These are phyloP conservation scores for Tagetes patula DNA, from an alignment of 129 eudicot species.

Conservation along the genomic window DNA sequence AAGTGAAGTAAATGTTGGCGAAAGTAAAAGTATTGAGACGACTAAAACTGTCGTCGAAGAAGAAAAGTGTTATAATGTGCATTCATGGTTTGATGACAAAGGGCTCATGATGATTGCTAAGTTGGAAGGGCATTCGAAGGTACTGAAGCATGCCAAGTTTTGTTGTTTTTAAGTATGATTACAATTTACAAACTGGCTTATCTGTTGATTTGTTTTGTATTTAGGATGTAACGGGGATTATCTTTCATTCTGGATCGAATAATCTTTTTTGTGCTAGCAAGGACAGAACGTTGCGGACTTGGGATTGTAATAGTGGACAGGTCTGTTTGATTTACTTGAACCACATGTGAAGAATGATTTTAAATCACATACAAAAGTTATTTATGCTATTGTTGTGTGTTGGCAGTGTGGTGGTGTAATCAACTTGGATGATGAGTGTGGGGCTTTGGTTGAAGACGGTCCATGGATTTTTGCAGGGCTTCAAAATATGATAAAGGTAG, in stretches of 20 bases:
- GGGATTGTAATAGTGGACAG: slow-evolving; percentile 81
- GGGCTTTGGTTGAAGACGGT: slow-evolving; percentile 56
- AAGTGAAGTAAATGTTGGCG: slow-evolving; percentile 7
- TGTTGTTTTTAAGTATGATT: not conserved
- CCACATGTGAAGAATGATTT: not conserved
- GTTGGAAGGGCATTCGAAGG: slow-evolving; percentile 68
- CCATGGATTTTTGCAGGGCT: slow-evolving; percentile 71
- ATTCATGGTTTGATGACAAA: slow-evolving; percentile 48
- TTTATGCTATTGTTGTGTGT: not conserved
- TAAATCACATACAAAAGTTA: not conserved
- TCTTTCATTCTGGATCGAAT: slow-evolving; percentile 52
- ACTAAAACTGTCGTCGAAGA: not conserved
- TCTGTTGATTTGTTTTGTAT: not conserved
- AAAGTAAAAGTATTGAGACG: slow-evolving; percentile 18
- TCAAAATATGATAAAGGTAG: slow-evolving; percentile 59
- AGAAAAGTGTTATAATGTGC: slow-evolving; percentile 40
- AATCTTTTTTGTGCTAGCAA: slow-evolving; percentile 54
- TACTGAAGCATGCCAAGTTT: slow-evolving; percentile 1
- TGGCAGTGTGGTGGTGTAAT: slow-evolving; percentile 47
- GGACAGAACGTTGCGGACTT: slow-evolving; percentile 54
- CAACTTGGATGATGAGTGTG: slow-evolving; percentile 42
- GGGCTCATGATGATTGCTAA: slow-evolving; percentile 55
- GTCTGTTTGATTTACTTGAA: slow-evolving; percentile 29
- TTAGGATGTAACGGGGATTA: slow-evolving; percentile 64
- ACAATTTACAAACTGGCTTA: not conserved